Evolutionary conservation across 1,139 yeast genomes (phyloP).

Genomic region (Yamadazyma kanchanaburiensis): DNA sequence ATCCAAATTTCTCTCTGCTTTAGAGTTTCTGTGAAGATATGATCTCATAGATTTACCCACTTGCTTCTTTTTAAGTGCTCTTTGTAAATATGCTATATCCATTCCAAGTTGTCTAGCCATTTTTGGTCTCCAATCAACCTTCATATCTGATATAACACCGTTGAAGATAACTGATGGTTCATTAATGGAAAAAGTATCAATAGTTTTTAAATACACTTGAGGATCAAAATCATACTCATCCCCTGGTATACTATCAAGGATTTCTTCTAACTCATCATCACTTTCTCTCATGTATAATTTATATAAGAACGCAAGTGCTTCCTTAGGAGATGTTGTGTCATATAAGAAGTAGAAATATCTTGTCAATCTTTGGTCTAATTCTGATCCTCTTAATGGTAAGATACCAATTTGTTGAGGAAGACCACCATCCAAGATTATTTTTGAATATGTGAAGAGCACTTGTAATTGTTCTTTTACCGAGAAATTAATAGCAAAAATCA

Average conservation of each 20-base stretch:
- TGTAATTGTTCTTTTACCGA: slow-evolving; percentile 46
- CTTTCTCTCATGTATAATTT: slow-evolving; percentile 28
- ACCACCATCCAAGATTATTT: slow-evolving; percentile 51
- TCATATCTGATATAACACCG: slow-evolving; percentile 57
- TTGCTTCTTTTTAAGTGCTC: slow-evolving; percentile 13
- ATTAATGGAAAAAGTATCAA: slow-evolving; percentile 34
- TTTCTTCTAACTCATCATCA: slow-evolving; percentile 21
- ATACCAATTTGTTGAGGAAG: slow-evolving; percentile 82
- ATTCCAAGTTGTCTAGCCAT: slow-evolving; percentile 39
- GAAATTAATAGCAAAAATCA: slow-evolving; percentile 69
- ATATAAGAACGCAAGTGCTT: slow-evolving; percentile 42
- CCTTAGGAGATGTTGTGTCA: slow-evolving; percentile 27
- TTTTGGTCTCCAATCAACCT: slow-evolving; percentile 35
- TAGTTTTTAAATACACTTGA: slow-evolving; percentile 17
- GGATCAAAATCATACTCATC: slow-evolving; percentile 25
- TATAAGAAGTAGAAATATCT: slow-evolving; percentile 32
- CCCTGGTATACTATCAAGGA: slow-evolving; percentile 21
- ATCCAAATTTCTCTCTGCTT: slow-evolving; percentile 27
- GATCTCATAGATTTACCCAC: slow-evolving; percentile 23
- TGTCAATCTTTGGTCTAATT: slow-evolving; percentile 29
- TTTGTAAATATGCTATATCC: slow-evolving; percentile 30
- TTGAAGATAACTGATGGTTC: slow-evolving; percentile 62
- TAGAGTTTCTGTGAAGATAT: slow-evolving; percentile 32
- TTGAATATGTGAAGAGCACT: slow-evolving; percentile 46
- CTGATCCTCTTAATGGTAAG: slow-evolving; percentile 51